Evolutionary conservation across 129 eudicot species (phyloP).

Genomic region (Solidago caesia): DNA sequence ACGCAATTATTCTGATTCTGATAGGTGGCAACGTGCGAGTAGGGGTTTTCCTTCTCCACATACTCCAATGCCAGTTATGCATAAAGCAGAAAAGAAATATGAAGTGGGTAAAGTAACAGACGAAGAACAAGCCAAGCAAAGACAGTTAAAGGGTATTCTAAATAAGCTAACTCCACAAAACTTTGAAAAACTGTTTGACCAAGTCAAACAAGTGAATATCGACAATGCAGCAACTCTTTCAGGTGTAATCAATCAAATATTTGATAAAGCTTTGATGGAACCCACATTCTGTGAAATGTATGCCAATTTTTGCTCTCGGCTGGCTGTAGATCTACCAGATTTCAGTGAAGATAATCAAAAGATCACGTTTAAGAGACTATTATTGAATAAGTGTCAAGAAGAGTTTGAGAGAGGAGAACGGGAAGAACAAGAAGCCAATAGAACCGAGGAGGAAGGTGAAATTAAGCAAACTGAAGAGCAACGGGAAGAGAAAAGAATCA

Average conservation of each 20-base stretch:
- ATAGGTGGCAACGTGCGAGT: slow-evolving; percentile 72
- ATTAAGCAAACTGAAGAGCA: slow-evolving; percentile 58
- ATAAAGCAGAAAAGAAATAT: slow-evolving; percentile 81
- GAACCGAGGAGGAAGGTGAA: slow-evolving; percentile 79
- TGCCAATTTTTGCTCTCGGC: slow-evolving; percentile 68
- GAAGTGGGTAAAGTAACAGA: slow-evolving; percentile 86
- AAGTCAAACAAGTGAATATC: slow-evolving; percentile 72
- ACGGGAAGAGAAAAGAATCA: slow-evolving; percentile 72
- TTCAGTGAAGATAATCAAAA: slow-evolving; percentile 47
- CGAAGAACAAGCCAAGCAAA: slow-evolving; percentile 86
- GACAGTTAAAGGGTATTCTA: slow-evolving; percentile 70
- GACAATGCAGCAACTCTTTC: slow-evolving; percentile 54
- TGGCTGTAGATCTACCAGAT: slow-evolving; percentile 80
- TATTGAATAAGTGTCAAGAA: slow-evolving; percentile 84
- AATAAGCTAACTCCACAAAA: slow-evolving; percentile 93
- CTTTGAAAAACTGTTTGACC: slow-evolving; percentile 86
- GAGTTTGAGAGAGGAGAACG: slow-evolving; percentile 90
- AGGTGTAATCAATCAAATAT: slow-evolving; percentile 71
- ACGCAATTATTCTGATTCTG: slow-evolving; percentile 69
- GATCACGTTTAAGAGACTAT: slow-evolving; percentile 32
- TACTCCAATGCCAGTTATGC: slow-evolving; percentile 54
- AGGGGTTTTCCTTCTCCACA: slow-evolving; percentile 82
- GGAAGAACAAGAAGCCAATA: slow-evolving; percentile 80
- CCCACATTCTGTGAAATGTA: slow-evolving; percentile 75
- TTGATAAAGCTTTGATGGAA: slow-evolving; percentile 82